phyloP scores from a whole-genome alignment of 2,329 filamentous ascomycete genomes.

The Albifimbria verrucaria region DNA sequence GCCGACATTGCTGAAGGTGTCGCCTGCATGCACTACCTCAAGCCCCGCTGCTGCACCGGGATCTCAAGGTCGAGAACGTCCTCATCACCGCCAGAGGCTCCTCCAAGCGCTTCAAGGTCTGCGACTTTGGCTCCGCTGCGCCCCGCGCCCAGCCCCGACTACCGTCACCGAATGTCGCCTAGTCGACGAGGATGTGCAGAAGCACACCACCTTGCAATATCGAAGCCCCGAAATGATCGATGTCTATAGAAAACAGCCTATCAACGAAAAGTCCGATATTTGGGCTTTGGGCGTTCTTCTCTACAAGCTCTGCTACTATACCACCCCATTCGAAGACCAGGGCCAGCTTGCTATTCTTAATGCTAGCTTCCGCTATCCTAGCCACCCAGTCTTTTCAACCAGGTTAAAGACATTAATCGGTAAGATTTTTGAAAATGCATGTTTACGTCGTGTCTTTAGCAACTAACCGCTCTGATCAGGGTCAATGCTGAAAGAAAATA shows the following conservation, averaged over 20 bases:
- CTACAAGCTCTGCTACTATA: constrained; percentile 99
- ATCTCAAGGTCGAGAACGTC: constrained; percentile 97
- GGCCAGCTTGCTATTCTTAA: constrained; percentile 97
- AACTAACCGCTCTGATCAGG: constrained; percentile 45
- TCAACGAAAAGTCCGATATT: constrained; percentile 98
- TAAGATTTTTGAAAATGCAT: constrained; percentile 33
- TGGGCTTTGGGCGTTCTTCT: constrained; percentile 94
- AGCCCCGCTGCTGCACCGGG: constrained; percentile 89
- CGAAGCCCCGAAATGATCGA: constrained; percentile 98
- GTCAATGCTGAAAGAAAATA: constrained; percentile 86
- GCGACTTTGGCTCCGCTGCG: constrained; percentile 94
- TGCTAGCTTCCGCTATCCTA: constrained; percentile 88
- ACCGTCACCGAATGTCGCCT: constrained; percentile 84
- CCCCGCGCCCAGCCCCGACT: constrained; percentile 79
- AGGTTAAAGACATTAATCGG: constrained; percentile 86
- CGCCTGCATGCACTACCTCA: constrained; percentile 98
- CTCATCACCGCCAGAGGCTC: constrained; percentile 70
- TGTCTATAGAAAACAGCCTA: constrained; percentile 92
- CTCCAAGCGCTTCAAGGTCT: constrained; percentile 85
- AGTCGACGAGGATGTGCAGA: constrained; percentile 95
- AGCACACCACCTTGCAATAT: constrained; percentile 96
- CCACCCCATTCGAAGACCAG: constrained; percentile 96
- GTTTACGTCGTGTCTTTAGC: neutral
- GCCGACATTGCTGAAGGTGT: constrained; percentile 93
- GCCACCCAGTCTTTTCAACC: constrained; percentile 85